Base-by-base conservation (phyloP, 495 filamentous ascomycete species). In the Hypoxylon trugodes region DNA sequence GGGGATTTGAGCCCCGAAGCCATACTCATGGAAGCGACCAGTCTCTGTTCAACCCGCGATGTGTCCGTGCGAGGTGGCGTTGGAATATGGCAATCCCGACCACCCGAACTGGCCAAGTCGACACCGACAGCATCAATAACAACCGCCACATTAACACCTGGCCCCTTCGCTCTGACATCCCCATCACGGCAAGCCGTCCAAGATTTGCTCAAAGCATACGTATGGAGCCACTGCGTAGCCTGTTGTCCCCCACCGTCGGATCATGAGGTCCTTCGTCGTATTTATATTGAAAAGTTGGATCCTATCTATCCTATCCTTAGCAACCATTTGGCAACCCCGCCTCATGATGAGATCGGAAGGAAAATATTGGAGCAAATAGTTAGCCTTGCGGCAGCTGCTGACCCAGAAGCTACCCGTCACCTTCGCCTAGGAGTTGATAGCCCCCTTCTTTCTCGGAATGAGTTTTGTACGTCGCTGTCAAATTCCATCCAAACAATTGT, bases 1-100 rank as follows among this genome's bases (percentile, higher is more conserved):
- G 81, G 82, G 19, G 82, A 85, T 41, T 49, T 81, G 9, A 84
- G 79, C 64, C 82, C 82, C n/a, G 80, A 84, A 61, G 75, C 77
- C 21, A 77, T 82, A 7, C 73, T 86, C 18, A 73, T 82, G 50
- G 76, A 80, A 28, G 77, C 74, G 21, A 78, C 79, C 18, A 69
- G 68, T 46, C 64, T 74, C 25, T 72, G 69, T 58, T 71, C 70
- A 18, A 72, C 59, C 19, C 75, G 69, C 38, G 74, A 69, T 28
- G 70, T 69, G 7, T 78, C 74, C 4, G 69, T 71, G n/a, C 68
- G 70, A 10, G 73, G 71, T 6, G 71, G 70, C 16, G 53, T 76
- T 3, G 77, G 77, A 13, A 67, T 78, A 37, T 79, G 75, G 75
- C 61, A 73, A 42, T 37, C 70, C 28, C 61, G 63, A 13, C 59